Base-by-base conservation (phyloP, 2,329 filamentous ascomycete genomes). In the Sporothrix euskadiensis region DNA sequence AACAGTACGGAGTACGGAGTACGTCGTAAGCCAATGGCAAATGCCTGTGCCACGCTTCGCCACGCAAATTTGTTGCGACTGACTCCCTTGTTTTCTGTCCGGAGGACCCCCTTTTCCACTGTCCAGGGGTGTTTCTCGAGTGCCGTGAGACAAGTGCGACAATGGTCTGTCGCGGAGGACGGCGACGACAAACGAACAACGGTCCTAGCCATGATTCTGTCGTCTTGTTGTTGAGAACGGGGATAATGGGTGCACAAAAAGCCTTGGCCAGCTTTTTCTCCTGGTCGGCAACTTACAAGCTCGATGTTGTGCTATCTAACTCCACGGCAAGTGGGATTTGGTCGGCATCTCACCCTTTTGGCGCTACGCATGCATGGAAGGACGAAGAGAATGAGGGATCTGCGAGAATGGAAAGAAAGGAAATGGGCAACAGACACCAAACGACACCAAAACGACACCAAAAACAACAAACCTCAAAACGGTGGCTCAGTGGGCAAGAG, bases 61-160 rank as follows among this genome's bases (percentile, higher is more conserved):
- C 39, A 47, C 39, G n/a, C 5, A 41, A n/a, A 19, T 19, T 44
- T n/a, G 12, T 32, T 49, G 26, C 26, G 22, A 16, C 4, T 39
- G 30, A 8, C 9, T n/a, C 19, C 66, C 32, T 30, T 49, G 22
- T 19, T n/a, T n/a, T 32, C 35, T 35, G 52, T n/a, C 10, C 39
- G n/a, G 47, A 26, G 26, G 22, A 4, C 41, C 41, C 41, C 63
- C 22, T 16, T 35, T 49, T 32, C 7, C n/a, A 12, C 12, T 26
- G 26, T 16, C 12, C 52, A 52, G 56, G 69, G 59, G 41, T 47
- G 39, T 30, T 66, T 26, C 16, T 16, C 14, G 35, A 44, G 44
- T 54, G 69, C 69, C 69, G 41, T 30, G 57, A 63, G 69, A 71
- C 69, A 71, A 52, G 57, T 52, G 41, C 32, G 68, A 54, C 32